A percentile compares a stretch with the other conserved stretches of the same genome.
These are phyloP conservation scores for Vitis rupestris DNA, from an alignment of 164 flowering plant species.

Conservation along the genomic window DNA sequence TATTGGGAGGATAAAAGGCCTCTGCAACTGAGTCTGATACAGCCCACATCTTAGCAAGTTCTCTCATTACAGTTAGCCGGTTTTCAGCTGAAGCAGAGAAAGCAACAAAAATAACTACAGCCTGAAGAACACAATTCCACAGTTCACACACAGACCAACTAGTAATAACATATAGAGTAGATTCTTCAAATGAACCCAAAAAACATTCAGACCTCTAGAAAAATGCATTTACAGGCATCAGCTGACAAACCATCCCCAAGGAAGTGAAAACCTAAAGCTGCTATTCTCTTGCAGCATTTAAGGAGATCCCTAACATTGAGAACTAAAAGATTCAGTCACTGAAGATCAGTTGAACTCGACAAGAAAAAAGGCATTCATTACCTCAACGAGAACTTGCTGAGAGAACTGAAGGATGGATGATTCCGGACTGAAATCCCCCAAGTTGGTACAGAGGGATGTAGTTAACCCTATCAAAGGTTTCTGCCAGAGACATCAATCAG, in stretches of 20 bases:
- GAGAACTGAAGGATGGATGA: conserved; percentile 19
- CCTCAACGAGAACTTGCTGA: conserved; percentile 75
- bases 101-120: conserved; percentile 82
- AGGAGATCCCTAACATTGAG: conserved; percentile 72
- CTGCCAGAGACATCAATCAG: conserved; percentile 36
- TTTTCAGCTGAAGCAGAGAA: conserved; percentile 51
- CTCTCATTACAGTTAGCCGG: conserved; percentile 52
- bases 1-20: conserved; percentile 43
- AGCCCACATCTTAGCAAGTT: conserved; percentile 65
- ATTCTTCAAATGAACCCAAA: background rate
- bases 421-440: conserved; percentile 31
- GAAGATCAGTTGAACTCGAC: background rate
- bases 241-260: conserved; percentile 36
- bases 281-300: conserved; percentile 87
- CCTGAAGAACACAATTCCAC: conserved; percentile 44
- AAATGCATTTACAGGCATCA: conserved; percentile 43
- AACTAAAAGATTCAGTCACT: conserved; percentile 1
- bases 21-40: conserved; percentile 41
- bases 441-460: conserved; percentile 16
- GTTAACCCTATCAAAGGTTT: conserved; percentile 57
- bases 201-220: conserved; percentile 58
- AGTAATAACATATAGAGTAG: background rate
- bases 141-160: background rate
- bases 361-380: conserved; percentile 14
- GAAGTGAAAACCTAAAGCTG: conserved; percentile 43